phyloP scores from a whole-genome alignment of 495 filamentous ascomycete genomes.

The Echria macrotheca region DNA sequence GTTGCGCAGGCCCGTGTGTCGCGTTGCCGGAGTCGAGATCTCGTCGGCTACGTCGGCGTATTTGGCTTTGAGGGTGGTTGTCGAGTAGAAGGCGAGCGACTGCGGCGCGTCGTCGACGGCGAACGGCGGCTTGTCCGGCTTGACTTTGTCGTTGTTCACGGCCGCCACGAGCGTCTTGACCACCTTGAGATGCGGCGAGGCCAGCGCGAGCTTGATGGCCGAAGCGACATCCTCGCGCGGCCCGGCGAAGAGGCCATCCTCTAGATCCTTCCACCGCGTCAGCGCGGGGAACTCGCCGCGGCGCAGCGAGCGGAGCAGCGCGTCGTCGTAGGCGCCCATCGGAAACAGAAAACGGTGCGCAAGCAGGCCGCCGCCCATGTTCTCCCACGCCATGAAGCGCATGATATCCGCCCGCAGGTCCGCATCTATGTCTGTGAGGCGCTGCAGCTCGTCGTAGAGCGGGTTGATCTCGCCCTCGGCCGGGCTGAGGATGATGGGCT shows the following conservation, averaged over 20 bases:
- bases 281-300: conserved; percentile 65
- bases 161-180: conserved; percentile 55
- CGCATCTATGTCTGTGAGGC: conserved; percentile 43
- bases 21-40: conserved; percentile 44
- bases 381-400: conserved; percentile 89
- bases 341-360: conserved; percentile 75
- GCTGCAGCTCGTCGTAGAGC: conserved; percentile 63
- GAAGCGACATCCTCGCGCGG: conserved; percentile 59
- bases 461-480: conserved; percentile 84
- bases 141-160: conserved; percentile 33
- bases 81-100: conserved; percentile 75
- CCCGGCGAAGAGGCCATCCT: conserved; percentile 68
- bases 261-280: conserved; percentile 68
- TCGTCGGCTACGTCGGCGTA: conserved; percentile 65
- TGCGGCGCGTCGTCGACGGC: conserved; percentile 55
- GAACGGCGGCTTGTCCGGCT: conserved; percentile 51
- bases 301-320: conserved; percentile 63
- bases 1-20: conserved; percentile 51
- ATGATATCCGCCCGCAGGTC: conserved; percentile 67
- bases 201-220: conserved; percentile 60
- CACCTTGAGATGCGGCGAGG: conserved; percentile 45
- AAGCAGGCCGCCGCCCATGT: conserved; percentile 83
- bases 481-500: conserved; percentile 71
- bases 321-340: conserved; percentile 75
- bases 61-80: conserved; percentile 48